Evolutionary conservation across 306 rosid genomes (phyloP), one percentile per base, ranked within the genome.

Genomic region (Vigna hirtella): DNA sequence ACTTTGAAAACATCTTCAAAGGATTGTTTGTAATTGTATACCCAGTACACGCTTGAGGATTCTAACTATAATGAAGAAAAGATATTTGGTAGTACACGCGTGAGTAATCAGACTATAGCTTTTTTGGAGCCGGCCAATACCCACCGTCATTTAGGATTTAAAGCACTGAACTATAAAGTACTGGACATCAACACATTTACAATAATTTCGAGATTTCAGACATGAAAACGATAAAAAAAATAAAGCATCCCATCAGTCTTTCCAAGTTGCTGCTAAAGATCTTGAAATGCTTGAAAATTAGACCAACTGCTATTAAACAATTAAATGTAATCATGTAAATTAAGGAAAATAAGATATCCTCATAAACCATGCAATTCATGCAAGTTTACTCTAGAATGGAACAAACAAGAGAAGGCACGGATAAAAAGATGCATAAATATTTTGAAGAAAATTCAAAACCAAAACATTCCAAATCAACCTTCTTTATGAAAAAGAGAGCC

Each of bases 401-500:
- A 77, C 32, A 20, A 80, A 65, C 72, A 50, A 77, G 50, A 28
- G 36, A 57, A 83, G 74, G 56, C 76, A 69, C 3, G 12, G 56
- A 34, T 9, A 68, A 67, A 52, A 74, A 67, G 57, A 40, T 71
- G 74, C 59, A 74, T 57, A 70, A 64, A 56, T 67, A 75, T 82
- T 78, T 76, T 38, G 49, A 56, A 78, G 70, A 78, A 50, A 83
- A 83, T 45, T 59, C 24, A 34, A 32, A 62, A 62, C 63, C 40
- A 17, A 72, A 72, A 78, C 47, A 67, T 76, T 71, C 76, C 74
- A 66, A 62, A 77, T 75, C 74, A 76, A 82, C 83, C 80, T 81
- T 59, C 68, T 66, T 58, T 72, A 59, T 70, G 78, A 76, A 79
- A 80, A 57, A 83, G 78, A 81, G 57, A 83, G 82, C 80, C 80